Conservation (phyloP, 2,329 filamentous ascomycete genomes). For the Verticillium isaacii region DNA sequence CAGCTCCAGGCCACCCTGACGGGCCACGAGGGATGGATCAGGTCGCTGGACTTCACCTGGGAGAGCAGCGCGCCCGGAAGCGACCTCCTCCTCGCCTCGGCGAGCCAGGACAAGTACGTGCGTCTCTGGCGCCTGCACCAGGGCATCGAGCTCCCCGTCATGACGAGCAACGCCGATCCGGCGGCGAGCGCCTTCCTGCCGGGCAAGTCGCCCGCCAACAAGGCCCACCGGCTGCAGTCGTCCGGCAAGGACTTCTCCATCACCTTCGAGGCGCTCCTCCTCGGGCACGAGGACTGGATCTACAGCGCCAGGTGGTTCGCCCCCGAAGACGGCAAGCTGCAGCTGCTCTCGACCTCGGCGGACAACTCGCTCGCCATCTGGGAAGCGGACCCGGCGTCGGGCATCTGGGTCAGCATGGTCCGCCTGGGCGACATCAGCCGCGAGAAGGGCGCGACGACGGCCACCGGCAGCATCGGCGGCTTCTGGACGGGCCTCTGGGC, state of each 20-base stretch:
- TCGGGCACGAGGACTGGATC: slow-evolving; percentile 98
- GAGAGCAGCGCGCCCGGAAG: slow-evolving; percentile 50
- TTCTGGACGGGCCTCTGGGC: slow-evolving; percentile 97
- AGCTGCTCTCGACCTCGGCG: slow-evolving; percentile 83
- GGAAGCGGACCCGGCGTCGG: slow-evolving; percentile 77
- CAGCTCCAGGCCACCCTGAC: slow-evolving; percentile 69
- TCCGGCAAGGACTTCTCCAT: slow-evolving; percentile 64
- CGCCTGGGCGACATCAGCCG: slow-evolving; percentile 89
- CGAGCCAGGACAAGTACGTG: slow-evolving; percentile 96
- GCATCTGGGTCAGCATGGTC: slow-evolving; percentile 84
- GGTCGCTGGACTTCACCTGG: slow-evolving; percentile 72
- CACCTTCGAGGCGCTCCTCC: slow-evolving; percentile 87
- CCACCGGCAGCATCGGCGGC: slow-evolving; percentile 90
- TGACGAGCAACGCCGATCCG: slow-evolving; percentile 52
- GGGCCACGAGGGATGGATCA: slow-evolving; percentile 93
- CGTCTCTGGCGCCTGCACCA: slow-evolving; percentile 83
- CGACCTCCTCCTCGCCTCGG: slow-evolving; percentile 82
- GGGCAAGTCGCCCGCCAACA: slow-evolving; percentile 79
- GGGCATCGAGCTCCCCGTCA: slow-evolving; percentile 59
- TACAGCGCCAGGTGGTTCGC: slow-evolving; percentile 78
- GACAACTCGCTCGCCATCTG: slow-evolving; percentile 94
- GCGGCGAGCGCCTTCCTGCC: slow-evolving; percentile 53
- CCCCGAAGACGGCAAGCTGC: slow-evolving; percentile 46
- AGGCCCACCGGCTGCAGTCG: slow-evolving; percentile 71
- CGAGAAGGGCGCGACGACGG: slow-evolving; percentile 93